phyloP scores from a whole-genome alignment of 1,284 basidiomycete species.

The Cystobasidium pallidum region DNA sequence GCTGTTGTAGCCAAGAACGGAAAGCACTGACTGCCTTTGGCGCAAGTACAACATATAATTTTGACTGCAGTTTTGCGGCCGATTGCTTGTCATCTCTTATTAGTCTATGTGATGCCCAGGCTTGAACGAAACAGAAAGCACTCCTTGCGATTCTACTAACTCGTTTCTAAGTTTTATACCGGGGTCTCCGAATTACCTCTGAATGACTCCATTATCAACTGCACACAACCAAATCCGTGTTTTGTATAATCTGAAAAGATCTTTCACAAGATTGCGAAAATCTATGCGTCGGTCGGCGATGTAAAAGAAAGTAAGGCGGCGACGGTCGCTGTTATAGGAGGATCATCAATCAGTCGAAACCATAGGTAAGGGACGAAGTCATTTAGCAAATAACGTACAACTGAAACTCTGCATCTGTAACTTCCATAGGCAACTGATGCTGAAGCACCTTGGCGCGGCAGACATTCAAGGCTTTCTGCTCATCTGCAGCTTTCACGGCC shows the following conservation, averaged over 20 bases:
- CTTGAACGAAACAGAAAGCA: not conserved
- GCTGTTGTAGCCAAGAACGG: not conserved
- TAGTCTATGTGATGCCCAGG: not conserved
- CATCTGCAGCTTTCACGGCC: constrained; percentile 80
- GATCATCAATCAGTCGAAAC: not conserved
- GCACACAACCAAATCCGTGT: constrained; percentile 70
- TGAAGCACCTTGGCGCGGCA: constrained; percentile 88
- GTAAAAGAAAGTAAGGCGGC: constrained; percentile 97
- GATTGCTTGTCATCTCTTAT: not conserved
- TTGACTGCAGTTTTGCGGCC: too few relatives aligned
- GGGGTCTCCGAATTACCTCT: constrained; percentile 5
- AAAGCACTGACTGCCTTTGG: not conserved
- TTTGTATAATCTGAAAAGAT: constrained; percentile 82
- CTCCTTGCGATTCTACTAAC: not conserved
- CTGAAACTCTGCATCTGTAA: constrained; percentile 97
- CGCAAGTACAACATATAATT: not conserved
- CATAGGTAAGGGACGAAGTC: not conserved
- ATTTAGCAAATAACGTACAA: constrained; percentile 71
- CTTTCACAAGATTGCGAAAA: constrained; percentile 91
- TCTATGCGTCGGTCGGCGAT: constrained; percentile 94
- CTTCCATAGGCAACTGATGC: constrained; percentile 95
- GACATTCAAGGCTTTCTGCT: constrained; percentile 85
- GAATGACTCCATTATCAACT: constrained; percentile 28
- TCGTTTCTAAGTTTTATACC: not conserved
- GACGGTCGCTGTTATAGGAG: constrained; percentile 72